phyloP scores from a whole-genome alignment of 345 rosid species.

The Anacardium occidentale region DNA sequence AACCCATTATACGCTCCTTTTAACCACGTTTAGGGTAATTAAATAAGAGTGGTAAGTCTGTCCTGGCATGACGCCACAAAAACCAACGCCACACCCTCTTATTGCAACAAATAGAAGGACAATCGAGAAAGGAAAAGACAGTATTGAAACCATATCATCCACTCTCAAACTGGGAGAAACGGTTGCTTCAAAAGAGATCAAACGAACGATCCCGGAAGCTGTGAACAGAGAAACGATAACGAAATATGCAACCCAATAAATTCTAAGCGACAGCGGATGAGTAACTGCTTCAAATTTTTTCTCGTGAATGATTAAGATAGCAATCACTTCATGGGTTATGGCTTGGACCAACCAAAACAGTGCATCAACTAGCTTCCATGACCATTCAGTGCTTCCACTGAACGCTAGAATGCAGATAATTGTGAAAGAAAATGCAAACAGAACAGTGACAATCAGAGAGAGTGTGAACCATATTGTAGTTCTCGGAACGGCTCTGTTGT shows the following conservation, averaged over 20 bases:
- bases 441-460: constrained; percentile 36
- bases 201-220: constrained; percentile 52
- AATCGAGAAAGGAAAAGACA: constrained; percentile 55
- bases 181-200: constrained; percentile 28
- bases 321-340: constrained; percentile 57
- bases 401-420: constrained; percentile 50
- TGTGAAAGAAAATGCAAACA: constrained; percentile 50
- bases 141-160: constrained; percentile 58
- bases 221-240: constrained; percentile 45
- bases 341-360: constrained; percentile 77
- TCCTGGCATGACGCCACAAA: no score
- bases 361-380: constrained; percentile 43
- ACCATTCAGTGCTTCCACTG: constrained; percentile 29
- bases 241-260: constrained; percentile 59
- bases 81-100: no score
- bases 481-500: constrained; percentile 31
- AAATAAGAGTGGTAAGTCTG: no score
- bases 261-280: constrained; percentile 65
- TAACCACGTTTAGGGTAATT: no score
- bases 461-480: constrained; percentile 56
- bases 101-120: constrained; percentile 51
- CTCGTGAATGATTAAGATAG: constrained; percentile 63
- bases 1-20: no score
- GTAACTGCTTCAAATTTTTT: constrained; percentile 56
- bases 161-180: constrained; percentile 33